These are phyloP conservation scores for Trichoderma sp. DNA, from an alignment of 2,329 filamentous ascomycete genomes.

Conservation along the genomic window DNA sequence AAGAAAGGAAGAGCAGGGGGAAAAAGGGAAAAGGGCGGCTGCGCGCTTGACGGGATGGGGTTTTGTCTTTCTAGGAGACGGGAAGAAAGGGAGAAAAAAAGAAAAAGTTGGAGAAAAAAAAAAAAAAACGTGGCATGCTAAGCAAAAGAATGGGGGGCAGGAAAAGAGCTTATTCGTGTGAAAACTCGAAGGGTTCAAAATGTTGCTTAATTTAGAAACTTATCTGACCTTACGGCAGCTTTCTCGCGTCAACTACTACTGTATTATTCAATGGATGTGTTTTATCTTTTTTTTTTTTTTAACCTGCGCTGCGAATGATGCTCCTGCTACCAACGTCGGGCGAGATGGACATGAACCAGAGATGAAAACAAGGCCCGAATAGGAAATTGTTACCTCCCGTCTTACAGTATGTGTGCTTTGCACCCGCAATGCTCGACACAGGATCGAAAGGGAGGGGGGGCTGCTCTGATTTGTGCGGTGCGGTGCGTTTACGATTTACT, in stretches of 20 bases:
- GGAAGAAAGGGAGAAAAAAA: not conserved
- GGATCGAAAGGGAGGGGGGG: not conserved
- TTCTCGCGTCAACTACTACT: not conserved
- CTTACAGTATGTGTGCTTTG: not conserved
- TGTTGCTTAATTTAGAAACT: slow-evolving; percentile 11
- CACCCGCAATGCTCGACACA: not conserved
- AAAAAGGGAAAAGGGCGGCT: not conserved
- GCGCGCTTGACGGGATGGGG: slow-evolving; percentile 2
- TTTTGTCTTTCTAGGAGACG: not conserved
- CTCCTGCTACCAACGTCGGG: not conserved
- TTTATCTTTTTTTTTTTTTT: not conserved
- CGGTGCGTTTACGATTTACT: not conserved
- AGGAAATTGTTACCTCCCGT: not conserved
- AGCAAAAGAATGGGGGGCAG: not conserved
- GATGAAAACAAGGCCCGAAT: not conserved
- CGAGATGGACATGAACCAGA: not conserved
- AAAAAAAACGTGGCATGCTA: not conserved
- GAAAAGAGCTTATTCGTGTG: not conserved
- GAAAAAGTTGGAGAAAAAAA: not conserved
- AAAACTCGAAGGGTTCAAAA: not conserved
- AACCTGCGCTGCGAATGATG: not conserved
- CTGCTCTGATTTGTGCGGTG: not conserved
- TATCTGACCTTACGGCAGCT: not conserved
- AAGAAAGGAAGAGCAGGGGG: not conserved
- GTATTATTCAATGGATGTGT: not conserved